These are phyloP conservation scores for Talaromyces sp. DNA, from an alignment of 2,329 filamentous ascomycete genomes.

Conservation along the genomic window DNA sequence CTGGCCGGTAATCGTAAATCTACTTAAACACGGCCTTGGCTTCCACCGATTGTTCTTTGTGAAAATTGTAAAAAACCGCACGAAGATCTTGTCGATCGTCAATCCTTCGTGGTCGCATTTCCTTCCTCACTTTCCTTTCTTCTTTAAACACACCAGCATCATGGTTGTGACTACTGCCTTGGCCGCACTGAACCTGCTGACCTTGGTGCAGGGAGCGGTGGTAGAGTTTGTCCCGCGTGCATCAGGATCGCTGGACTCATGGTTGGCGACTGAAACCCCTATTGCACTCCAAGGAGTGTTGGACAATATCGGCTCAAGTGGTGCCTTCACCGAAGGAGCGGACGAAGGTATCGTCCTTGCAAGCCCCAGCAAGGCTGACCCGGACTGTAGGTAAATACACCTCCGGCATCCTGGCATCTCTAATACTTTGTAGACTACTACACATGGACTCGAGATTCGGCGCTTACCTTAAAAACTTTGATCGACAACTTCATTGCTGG, in stretches of 20 bases:
- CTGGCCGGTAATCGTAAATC: background rate
- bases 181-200: constrained; percentile 19
- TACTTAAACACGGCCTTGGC: constrained; percentile 1
- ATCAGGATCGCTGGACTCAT: constrained; percentile 28
- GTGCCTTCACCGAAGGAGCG: constrained; percentile 48
- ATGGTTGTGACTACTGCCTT: constrained; percentile 1
- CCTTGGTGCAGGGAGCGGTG: background rate
- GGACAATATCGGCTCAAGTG: constrained; percentile 55
- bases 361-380: constrained; percentile 54
- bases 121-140: background rate
- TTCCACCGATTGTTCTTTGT: background rate
- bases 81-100: background rate
- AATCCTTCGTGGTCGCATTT: background rate
- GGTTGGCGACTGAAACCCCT: constrained; percentile 44
- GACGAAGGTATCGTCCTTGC: constrained; percentile 53
- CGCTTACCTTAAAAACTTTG: constrained; percentile 66
- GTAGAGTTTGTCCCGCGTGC: constrained; percentile 16
- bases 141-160: background rate
- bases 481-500: constrained; percentile 66
- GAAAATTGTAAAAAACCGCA: background rate
- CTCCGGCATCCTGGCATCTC: background rate
- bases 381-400: constrained; percentile 46
- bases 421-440: constrained; percentile 59
- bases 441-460: constrained; percentile 75
- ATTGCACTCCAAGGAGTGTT: constrained; percentile 54